phyloP scores from a whole-genome alignment of 371 early-diverging fungal species.

The Chytridium lagenaria region DNA sequence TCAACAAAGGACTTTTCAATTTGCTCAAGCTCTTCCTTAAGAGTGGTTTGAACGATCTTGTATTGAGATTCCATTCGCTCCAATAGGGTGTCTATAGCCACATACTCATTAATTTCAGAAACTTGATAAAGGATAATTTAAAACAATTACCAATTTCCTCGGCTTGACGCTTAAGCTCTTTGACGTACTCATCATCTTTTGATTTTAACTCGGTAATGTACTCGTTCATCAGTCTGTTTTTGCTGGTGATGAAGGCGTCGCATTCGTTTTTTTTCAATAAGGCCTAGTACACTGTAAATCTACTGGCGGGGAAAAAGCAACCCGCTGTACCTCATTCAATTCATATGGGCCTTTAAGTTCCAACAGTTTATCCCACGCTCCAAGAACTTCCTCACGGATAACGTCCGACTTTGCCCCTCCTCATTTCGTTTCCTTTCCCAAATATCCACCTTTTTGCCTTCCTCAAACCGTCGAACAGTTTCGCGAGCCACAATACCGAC shows the following conservation, averaged over 20 bases:
- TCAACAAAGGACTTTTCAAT: constrained; percentile 59
- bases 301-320: not conserved
- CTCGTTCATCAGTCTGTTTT: constrained; percentile 54
- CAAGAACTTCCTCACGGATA: constrained; percentile 13
- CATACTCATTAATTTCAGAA: not conserved
- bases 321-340: constrained; percentile 44
- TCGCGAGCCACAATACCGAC: constrained; percentile 53
- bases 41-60: constrained; percentile 47
- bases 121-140: not conserved
- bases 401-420: constrained; percentile 29
- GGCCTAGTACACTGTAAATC: constrained; percentile 27
- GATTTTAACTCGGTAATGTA: constrained; percentile 56
- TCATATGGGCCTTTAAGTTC: constrained; percentile 46
- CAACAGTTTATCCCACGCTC: constrained; percentile 40
- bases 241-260: constrained; percentile 45
- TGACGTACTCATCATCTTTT: constrained; percentile 63
- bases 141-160: constrained; percentile 55
- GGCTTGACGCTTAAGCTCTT: constrained; percentile 61
- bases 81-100: constrained; percentile 48
- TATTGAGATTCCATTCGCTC: constrained; percentile 58
- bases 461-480: constrained; percentile 46
- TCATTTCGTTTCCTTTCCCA: constrained; percentile 45
- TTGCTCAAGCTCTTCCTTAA: constrained; percentile 55
- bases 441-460: constrained; percentile 41
- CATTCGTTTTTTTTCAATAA: constrained; percentile 48